Evolutionary conservation across 2,329 filamentous ascomycete genomes (phyloP).

Genomic region (Fonsecaea multimorphosa): DNA sequence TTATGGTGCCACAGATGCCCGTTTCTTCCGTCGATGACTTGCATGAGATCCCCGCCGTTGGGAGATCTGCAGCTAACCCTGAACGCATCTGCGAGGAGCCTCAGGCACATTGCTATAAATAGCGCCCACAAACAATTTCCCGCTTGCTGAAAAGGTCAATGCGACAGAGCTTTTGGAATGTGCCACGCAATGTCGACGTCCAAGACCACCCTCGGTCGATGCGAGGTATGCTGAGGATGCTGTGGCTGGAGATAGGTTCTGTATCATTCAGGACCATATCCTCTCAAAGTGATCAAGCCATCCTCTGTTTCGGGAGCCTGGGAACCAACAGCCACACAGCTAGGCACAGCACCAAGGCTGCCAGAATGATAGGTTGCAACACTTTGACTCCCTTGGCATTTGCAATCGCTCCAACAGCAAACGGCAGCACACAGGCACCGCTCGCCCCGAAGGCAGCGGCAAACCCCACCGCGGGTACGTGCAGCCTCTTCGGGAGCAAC

Average conservation of each 20-base stretch:
- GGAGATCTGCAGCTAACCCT: slow-evolving; percentile 20
- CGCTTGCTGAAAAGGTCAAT: not conserved
- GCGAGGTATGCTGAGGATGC: not conserved
- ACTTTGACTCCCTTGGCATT: slow-evolving; percentile 62
- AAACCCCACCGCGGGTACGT: slow-evolving; percentile 35
- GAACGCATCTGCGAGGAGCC: not conserved
- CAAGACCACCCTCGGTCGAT: not conserved
- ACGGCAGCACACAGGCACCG: slow-evolving; percentile 59
- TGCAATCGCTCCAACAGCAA: slow-evolving; percentile 48
- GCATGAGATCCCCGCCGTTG: slow-evolving; percentile 15
- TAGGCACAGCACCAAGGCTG: slow-evolving; percentile 43
- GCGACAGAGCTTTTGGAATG: not conserved
- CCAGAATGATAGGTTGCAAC: slow-evolving; percentile 60
- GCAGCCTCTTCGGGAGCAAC: slow-evolving; percentile 34
- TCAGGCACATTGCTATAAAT: not conserved
- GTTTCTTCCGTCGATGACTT: slow-evolving; percentile 13
- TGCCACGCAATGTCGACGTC: not conserved
- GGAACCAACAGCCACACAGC: slow-evolving; percentile 35
- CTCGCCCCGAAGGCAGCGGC: slow-evolving; percentile 77
- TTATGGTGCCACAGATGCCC: not conserved
- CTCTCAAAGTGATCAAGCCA: slow-evolving; percentile 21
- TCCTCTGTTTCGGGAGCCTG: slow-evolving; percentile 34
- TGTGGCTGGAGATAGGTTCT: not conserved
- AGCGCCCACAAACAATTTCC: not conserved
- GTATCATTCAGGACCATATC: not conserved